Conservation (phyloP, 257 asterid genomes). For the Nicotiana otophora region DNA sequence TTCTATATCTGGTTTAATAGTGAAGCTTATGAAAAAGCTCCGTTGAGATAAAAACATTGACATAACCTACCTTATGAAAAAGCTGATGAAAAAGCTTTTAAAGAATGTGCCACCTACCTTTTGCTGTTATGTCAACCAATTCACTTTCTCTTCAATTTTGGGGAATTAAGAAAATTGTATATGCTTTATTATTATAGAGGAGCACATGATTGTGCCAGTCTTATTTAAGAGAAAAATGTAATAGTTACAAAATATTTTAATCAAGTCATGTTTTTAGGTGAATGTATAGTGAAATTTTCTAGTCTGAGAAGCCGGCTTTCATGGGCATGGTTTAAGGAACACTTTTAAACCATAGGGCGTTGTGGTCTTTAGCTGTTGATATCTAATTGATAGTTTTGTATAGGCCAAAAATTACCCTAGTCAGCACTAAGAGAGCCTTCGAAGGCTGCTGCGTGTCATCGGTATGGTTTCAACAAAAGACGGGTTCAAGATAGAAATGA, state of each 20-base stretch:
- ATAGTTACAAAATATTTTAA: neutral
- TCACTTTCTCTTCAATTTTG: neutral
- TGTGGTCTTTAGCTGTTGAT: conserved; percentile 2
- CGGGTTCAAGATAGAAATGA: too few species aligned
- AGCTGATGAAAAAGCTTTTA: neutral
- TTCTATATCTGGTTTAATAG: neutral
- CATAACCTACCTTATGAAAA: neutral
- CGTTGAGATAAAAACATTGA: neutral
- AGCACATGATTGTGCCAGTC: neutral
- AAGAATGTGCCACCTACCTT: neutral
- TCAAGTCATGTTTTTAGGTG: neutral
- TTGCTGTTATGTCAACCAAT: neutral
- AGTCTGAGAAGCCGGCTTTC: neutral
- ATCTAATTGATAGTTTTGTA: neutral
- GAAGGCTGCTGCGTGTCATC: too few species aligned
- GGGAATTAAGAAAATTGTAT: neutral
- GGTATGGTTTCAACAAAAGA: too few species aligned
- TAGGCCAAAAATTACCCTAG: too few species aligned
- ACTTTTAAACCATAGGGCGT: neutral
- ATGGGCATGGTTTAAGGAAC: neutral
- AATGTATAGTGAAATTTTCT: neutral
- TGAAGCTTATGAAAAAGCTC: neutral
- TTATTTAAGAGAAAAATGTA: neutral
- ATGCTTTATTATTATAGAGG: neutral
- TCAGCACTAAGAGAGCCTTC: too few species aligned